phyloP scores from a whole-genome alignment of 176 grass and related monocot genomes.

The Oropetium thomaeum region DNA sequence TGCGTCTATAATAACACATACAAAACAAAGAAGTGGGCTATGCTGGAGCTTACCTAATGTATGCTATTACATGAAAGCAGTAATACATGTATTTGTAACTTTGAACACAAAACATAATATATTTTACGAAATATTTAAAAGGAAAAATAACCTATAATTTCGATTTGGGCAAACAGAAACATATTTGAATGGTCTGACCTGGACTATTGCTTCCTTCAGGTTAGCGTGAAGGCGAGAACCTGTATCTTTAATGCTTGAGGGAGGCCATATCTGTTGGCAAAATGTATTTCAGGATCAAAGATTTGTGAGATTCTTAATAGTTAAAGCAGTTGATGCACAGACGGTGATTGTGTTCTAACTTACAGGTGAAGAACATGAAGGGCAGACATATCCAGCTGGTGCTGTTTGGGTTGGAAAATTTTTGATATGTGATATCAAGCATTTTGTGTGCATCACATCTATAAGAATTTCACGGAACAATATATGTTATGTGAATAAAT shows the following conservation, averaged over 20 bases:
- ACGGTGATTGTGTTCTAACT: constrained; percentile 30
- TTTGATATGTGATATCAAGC: constrained; percentile 83
- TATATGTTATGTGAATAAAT: constrained; percentile 29
- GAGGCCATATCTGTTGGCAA: constrained; percentile 82
- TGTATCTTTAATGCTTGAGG: constrained; percentile 94
- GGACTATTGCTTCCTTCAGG: constrained; percentile 78
- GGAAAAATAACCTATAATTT: neutral
- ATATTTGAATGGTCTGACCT: constrained; percentile 47
- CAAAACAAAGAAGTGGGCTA: neutral
- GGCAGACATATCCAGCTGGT: constrained; percentile 85
- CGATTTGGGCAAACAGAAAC: constrained; percentile 17
- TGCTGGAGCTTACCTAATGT: neutral
- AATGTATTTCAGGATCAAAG: constrained; percentile 28
- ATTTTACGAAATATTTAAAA: neutral
- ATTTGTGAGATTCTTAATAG: constrained; percentile 16
- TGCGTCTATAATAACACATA: neutral
- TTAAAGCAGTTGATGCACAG: neutral
- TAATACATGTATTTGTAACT: neutral
- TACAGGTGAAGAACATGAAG: constrained; percentile 82
- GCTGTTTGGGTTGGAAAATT: constrained; percentile 74
- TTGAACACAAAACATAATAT: neutral
- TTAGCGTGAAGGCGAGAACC: constrained; percentile 75
- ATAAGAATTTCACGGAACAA: neutral
- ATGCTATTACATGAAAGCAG: neutral
- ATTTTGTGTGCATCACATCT: constrained; percentile 96